Evolutionary conservation across 345 rosid genomes (phyloP).

Genomic region (Aquilaria malaccensis): DNA sequence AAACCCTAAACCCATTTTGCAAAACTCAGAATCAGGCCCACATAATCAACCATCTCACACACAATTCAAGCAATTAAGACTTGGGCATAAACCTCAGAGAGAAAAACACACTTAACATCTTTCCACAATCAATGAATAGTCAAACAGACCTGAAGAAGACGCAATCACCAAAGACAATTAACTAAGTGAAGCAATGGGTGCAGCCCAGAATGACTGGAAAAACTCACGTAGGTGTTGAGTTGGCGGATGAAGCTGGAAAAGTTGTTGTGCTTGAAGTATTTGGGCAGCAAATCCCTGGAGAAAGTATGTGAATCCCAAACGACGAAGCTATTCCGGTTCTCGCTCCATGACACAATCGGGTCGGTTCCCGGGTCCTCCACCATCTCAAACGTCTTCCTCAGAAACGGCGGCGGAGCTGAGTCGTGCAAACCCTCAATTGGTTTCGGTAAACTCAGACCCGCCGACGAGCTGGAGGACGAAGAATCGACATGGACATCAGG

Average conservation of each 20-base stretch:
- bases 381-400: slow-evolving; percentile 49
- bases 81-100: background rate
- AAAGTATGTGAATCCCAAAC: slow-evolving; percentile 49
- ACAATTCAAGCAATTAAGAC: background rate
- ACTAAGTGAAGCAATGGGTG: too few relatives aligned
- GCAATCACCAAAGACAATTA: too few relatives aligned
- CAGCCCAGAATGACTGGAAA: background rate
- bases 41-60: background rate
- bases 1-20: slow-evolving; percentile 41
- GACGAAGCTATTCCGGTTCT: slow-evolving; percentile 39
- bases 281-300: slow-evolving; percentile 41
- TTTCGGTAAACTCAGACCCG: slow-evolving; percentile 27
- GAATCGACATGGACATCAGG: slow-evolving; percentile 12
- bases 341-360: slow-evolving; percentile 45
- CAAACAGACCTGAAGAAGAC: background rate
- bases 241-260: slow-evolving; percentile 76
- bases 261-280: slow-evolving; percentile 64
- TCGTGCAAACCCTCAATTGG: slow-evolving; percentile 57
- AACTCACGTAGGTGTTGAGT: slow-evolving; percentile 63
- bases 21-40: slow-evolving; percentile 1
- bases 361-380: slow-evolving; percentile 49
- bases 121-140: too few relatives aligned
- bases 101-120: background rate
- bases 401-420: slow-evolving; percentile 48
- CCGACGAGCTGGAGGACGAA: slow-evolving; percentile 23